phyloP scores from a whole-genome alignment of 352 stramenopile species.

The Peronospora destructor region DNA sequence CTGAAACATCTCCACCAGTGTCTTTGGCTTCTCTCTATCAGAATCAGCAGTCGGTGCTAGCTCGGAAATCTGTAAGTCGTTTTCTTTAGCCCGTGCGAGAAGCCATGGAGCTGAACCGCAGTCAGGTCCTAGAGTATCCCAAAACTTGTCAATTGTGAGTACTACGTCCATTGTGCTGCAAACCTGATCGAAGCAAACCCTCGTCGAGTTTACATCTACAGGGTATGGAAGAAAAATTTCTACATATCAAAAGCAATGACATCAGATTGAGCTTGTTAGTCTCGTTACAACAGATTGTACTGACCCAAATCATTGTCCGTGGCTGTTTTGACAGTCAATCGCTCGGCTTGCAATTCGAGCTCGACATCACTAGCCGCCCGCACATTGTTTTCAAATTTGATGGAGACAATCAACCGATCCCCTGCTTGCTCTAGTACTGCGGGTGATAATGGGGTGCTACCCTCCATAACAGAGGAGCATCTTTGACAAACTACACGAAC shows the following conservation, averaged over 20 bases:
- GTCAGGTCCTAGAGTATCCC: slow-evolving; percentile 36
- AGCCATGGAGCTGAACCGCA: slow-evolving; percentile 62
- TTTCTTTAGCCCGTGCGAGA: slow-evolving; percentile 36
- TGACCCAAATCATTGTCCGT: slow-evolving; percentile 50
- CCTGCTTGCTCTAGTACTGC: slow-evolving; percentile 34
- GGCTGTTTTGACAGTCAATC: slow-evolving; percentile 37
- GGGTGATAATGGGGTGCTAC: slow-evolving; percentile 37
- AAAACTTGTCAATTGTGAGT: slow-evolving; percentile 47
- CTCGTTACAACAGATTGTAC: slow-evolving; percentile 1
- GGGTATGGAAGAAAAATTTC: slow-evolving; percentile 65
- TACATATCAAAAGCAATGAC: slow-evolving; percentile 17
- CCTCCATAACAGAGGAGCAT: slow-evolving; percentile 26
- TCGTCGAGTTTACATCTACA: slow-evolving; percentile 29
- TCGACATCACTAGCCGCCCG: slow-evolving; percentile 26
- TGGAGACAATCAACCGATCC: slow-evolving; percentile 26
- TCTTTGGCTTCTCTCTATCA: slow-evolving; percentile 29
- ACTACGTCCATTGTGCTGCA: slow-evolving; percentile 36
- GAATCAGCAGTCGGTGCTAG: not conserved
- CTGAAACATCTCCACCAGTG: slow-evolving; percentile 67
- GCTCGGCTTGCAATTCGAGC: slow-evolving; percentile 45
- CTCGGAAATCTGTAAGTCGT: slow-evolving; percentile 1
- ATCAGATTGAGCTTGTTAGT: not conserved
- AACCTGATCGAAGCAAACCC: slow-evolving; percentile 29
- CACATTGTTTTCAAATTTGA: slow-evolving; percentile 41
- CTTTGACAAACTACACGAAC: slow-evolving; percentile 28